phyloP scores from a whole-genome alignment of 192 early-diverging fungal species.

The Chytriomyces hyalinus region DNA sequence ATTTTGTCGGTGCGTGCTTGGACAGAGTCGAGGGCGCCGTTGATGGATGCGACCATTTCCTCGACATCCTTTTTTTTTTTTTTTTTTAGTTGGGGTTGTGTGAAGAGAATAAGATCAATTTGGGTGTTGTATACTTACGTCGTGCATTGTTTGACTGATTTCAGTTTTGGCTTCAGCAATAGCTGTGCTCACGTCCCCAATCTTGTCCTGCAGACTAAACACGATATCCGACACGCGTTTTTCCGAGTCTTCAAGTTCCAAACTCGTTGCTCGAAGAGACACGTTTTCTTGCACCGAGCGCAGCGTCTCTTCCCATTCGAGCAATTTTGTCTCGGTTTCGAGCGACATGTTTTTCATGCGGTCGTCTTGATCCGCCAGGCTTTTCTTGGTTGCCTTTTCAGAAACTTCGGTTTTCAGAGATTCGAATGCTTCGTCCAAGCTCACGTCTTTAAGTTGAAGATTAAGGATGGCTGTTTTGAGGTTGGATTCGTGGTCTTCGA shows the following conservation, averaged over 20 bases:
- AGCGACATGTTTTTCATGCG: slow-evolving; percentile 35
- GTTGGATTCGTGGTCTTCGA: slow-evolving; percentile 35
- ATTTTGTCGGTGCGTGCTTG: slow-evolving; percentile 34
- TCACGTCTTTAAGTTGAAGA: slow-evolving; percentile 34
- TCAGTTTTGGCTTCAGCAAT: slow-evolving; percentile 32
- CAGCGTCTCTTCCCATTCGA: slow-evolving; percentile 23
- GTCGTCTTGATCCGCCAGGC: slow-evolving; percentile 33
- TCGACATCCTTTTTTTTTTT: slow-evolving; percentile 29
- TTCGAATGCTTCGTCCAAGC: slow-evolving; percentile 25
- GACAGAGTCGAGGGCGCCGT: slow-evolving; percentile 33
- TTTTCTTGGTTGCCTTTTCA: slow-evolving; percentile 24
- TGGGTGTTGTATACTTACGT: slow-evolving; percentile 3
- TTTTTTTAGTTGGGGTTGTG: not conserved
- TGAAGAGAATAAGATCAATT: not conserved
- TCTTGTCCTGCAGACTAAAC: slow-evolving; percentile 14
- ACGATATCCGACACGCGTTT: slow-evolving; percentile 18
- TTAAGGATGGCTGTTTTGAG: slow-evolving; percentile 41
- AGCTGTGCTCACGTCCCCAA: slow-evolving; percentile 23
- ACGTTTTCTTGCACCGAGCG: slow-evolving; percentile 30
- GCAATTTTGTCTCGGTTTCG: slow-evolving; percentile 16
- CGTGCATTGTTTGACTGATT: slow-evolving; percentile 38
- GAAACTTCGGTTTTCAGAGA: slow-evolving; percentile 16
- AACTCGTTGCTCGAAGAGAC: slow-evolving; percentile 12
- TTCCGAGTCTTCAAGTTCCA: slow-evolving; percentile 37
- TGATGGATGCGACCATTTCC: slow-evolving; percentile 42